A percentile compares a stretch with the other conserved stretches of the same genome.
phyloP scores from a whole-genome alignment of 225 moss, liverwort and hornwort species.

The Sphagnum tenellum region DNA sequence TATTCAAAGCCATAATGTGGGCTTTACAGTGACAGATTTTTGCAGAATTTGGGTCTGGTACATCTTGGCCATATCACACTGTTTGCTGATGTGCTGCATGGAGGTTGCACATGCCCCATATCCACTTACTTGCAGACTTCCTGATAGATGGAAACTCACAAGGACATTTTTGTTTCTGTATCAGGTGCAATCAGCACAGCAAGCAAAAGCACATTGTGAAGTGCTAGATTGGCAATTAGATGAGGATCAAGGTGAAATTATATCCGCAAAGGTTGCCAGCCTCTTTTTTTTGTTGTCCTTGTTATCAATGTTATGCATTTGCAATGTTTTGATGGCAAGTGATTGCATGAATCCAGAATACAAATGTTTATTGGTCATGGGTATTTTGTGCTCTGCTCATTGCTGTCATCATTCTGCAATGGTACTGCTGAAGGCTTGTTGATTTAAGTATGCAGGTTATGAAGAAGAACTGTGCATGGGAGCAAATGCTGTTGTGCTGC shows the following conservation, averaged over 20 bases:
- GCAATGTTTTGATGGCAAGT: too few relatives aligned
- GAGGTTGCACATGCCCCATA: background rate
- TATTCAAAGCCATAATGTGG: background rate
- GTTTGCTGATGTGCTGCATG: background rate
- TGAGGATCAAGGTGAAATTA: constrained; percentile 25
- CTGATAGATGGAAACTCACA: background rate
- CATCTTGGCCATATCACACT: background rate
- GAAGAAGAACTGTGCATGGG: too few relatives aligned
- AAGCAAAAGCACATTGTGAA: constrained; percentile 61
- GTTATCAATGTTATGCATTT: background rate
- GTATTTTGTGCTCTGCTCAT: too few relatives aligned
- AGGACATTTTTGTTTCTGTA: constrained; percentile 2
- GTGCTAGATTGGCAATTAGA: constrained; percentile 63
- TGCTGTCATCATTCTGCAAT: too few relatives aligned
- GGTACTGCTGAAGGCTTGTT: too few relatives aligned
- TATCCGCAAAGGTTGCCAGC: too few relatives aligned
- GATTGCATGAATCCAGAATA: too few relatives aligned
- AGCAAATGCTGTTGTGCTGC: too few relatives aligned
- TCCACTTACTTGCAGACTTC: background rate
- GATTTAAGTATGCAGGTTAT: too few relatives aligned
- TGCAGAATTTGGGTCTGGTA: background rate
- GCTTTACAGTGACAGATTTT: background rate
- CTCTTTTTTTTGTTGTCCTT: constrained; percentile 9
- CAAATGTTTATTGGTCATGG: too few relatives aligned
- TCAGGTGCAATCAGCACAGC: constrained; percentile 64